phyloP scores from a whole-genome alignment of 75 land plant genomes.

The Sequoiadendron giganteum region DNA sequence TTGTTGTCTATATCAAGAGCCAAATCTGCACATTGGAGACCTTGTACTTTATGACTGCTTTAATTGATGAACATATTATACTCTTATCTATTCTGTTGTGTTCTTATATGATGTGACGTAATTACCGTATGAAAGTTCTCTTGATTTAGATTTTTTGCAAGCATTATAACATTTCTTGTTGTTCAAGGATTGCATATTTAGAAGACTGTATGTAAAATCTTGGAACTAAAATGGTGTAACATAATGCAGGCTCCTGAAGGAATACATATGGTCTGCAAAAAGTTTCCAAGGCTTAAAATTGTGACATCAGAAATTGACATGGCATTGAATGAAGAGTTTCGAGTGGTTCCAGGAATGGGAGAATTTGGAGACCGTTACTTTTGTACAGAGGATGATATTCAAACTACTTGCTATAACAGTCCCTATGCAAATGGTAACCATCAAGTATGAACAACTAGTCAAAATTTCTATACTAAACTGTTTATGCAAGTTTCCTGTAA shows the following conservation, averaged over 20 bases:
- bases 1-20: neutral
- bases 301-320: constrained; percentile 89
- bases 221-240: neutral
- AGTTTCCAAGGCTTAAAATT: constrained; percentile 70
- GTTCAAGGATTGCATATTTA: neutral
- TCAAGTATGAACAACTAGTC: neutral
- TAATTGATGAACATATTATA: too few relatives aligned
- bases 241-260: constrained; percentile 81
- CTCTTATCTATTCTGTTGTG: neutral
- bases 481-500: neutral
- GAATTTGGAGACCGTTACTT: constrained; percentile 54
- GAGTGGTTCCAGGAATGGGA: constrained; percentile 79
- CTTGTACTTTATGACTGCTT: too few relatives aligned
- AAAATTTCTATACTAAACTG: neutral
- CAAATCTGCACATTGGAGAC: neutral
- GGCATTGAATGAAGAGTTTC: constrained; percentile 51
- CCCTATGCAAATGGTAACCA: constrained; percentile 6
- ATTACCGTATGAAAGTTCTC: neutral
- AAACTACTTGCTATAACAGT: neutral
- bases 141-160: neutral
- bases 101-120: neutral
- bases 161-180: neutral
- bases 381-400: constrained; percentile 38
- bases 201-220: neutral
- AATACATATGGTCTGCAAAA: constrained; percentile 69